Base-by-base conservation (phyloP, 306 rosid genomes). In the Gleditsia sinensis region DNA sequence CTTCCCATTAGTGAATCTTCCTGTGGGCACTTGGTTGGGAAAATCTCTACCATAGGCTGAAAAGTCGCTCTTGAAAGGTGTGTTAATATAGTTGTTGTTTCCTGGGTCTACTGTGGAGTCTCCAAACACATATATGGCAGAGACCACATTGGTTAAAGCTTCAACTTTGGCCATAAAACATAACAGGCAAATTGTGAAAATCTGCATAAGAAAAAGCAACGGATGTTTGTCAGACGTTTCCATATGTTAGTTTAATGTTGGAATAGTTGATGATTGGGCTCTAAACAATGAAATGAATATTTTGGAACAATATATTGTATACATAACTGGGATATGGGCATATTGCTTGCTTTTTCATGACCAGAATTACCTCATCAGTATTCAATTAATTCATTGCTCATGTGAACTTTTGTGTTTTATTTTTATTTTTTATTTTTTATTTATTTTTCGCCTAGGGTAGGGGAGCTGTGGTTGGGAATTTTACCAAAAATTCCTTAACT, bases 41-140 rank as follows among this genome's bases (percentile, higher is more conserved):
- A 90, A 86, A 17, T 88, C 91, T 57, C 45, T 71, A 25, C 96
- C 96, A 34, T 90, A 90, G 0, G 96, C 93, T 53, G 39, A 84
- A 54, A 90, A 90, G 28, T 90, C 79, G 83, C 91, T 56, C 65
- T 16, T 82, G 74, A 88, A 84, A 12, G 45, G 0, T 1, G 93
- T 90, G 0, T 17, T 2, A 0, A 88, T 17, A 12, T 62, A 81
- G 83, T 90, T 83, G 27, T 90, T 88, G 96, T 90, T 91, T 72
- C 95, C 97, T 6, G 97, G 86, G 77, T 89, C 95, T 49, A 84
- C 92, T 0, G 97, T 91, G 74, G 96, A 90, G 64, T 90, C 96
- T 45, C 96, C 96, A 55, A 90, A 90, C 75, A 90, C 96, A 45
- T 84, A 71, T 46, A 88, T 23, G 2, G 78, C 91, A 10, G 92